These are phyloP conservation scores for Piper betle DNA, from an alignment of 164 flowering plant genomes.

Conservation along the genomic window DNA sequence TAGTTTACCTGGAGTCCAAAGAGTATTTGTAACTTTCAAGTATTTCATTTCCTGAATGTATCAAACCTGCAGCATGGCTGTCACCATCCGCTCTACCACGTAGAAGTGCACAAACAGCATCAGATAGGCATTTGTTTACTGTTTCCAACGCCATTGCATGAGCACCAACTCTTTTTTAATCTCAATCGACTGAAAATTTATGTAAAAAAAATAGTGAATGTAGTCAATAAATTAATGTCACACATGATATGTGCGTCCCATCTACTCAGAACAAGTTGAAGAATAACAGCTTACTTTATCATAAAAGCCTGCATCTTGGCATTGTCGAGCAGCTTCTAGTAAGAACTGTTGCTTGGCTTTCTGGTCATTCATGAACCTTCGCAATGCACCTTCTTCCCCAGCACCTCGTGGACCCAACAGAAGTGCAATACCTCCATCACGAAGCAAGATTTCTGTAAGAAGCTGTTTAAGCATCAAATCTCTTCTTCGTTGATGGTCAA, in stretches of 20 bases:
- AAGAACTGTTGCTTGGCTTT: conserved; percentile 60
- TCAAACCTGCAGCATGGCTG: conserved; percentile 71
- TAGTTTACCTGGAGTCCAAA: conserved; percentile 58
- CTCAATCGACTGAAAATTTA: conserved; percentile 62
- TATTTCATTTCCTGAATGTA: conserved; percentile 82
- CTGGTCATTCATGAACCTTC: conserved; percentile 54
- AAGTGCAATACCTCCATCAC: conserved; percentile 71
- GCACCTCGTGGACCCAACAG: conserved; percentile 81
- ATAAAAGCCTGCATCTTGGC: conserved; percentile 82
- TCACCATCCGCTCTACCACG: conserved; percentile 95
- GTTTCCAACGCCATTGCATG: conserved; percentile 85
- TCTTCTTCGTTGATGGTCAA: conserved; percentile 82
- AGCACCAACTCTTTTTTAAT: conserved; percentile 85
- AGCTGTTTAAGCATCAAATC: conserved; percentile 81
- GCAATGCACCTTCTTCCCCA: conserved; percentile 89
- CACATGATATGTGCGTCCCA: neutral
- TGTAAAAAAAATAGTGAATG: too few relatives aligned
- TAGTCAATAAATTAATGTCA: too few relatives aligned
- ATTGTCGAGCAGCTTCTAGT: conserved; percentile 85
- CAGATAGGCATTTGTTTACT: conserved; percentile 84
- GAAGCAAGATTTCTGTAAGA: conserved; percentile 64
- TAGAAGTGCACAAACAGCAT: conserved; percentile 74
- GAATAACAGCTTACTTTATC: conserved; percentile 54
- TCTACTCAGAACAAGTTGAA: neutral
- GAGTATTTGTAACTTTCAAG: conserved; percentile 64